Evolutionary conservation across 2,329 filamentous ascomycete species (phyloP), one percentile per base, ranked within the genome.

Genomic region (Aspergillus sp.): DNA sequence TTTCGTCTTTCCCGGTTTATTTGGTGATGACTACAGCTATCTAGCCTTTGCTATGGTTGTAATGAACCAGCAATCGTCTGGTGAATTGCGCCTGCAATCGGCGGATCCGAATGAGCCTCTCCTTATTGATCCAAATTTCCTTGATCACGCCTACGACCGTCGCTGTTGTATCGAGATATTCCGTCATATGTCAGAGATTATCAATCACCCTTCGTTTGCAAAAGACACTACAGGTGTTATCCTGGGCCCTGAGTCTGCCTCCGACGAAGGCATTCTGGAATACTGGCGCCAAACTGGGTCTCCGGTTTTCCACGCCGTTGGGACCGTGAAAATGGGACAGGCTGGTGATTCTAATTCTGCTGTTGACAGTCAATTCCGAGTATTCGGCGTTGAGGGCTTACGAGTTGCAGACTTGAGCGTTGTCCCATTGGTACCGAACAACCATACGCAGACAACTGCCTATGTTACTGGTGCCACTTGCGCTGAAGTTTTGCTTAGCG

Each of bases 291-390:
- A 69, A 51, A 68, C 78, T 27, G 79, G 69, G 20, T 70, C 68
- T 37, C 82, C 77, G 2, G 82, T 73, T 55, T 86, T 78, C 80
- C 83, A 82, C 67, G 84, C 79, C 79, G 82, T 75, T 1, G 81
- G 82, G 0, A 87, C 84, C 0, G 77, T 77, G 8, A 81, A 80
- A 66, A 87, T 87, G 84, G 84, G 84, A 0, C 77, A 71, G 59
- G 40, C 27, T 4, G 27, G 57, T 0, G 75, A 67, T 1, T 78
- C 58, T 0, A 73, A 77, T 40, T 77, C 79, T 1, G 80, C 75
- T 27, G 81, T 86, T 5, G 81, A 85, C 65, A 72, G 62, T 1
- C 52, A 68, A 5, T 79, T 77, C 64, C 68, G 68, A 6, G 69
- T 79, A 1, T 65, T 71, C 24, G 77, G 75, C 1, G 60, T 78